Base-by-base conservation (phyloP, 345 rosid genomes). In the Hypericum perforatum region DNA sequence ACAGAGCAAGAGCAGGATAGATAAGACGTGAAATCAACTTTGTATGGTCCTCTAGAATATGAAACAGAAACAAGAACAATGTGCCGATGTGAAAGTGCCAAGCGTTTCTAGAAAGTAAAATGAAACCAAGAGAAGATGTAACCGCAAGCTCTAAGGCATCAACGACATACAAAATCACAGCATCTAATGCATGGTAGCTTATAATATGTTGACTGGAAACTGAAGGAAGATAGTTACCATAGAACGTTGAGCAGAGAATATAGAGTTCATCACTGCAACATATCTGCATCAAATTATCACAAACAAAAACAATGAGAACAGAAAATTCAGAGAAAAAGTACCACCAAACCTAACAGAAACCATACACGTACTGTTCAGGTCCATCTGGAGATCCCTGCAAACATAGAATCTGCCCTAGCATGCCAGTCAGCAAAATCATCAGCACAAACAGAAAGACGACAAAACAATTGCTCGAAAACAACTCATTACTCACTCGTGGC, bases 361-460 rank as follows among this genome's bases (percentile, higher is more conserved):
- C 3, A 49, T 49, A 66, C 8, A 65, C 95, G 45, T 81, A 88
- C 98, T 91, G 98, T 68, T 88, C 96, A 37, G 96, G 90, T 54
- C 95, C 98, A 77, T 88, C 98, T 4, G 83, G 86, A 10, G 98
- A 85, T 63, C 96, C 98, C 77, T 85, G 98, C 90, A 92, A 76
- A 70, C 98, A 92, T 63, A 88, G 64, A 69, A 88, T 87, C 96
- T 92, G 95, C 60, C 42, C 41, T 51, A 54, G 66, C 29, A 56
- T 41, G 49, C 49, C 57, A 70, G 70, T 54, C 58, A n/a, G 36
- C 39, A 57, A 52, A 3, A 22, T 22, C 16, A 49, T 57, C 12
- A 15, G 49, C 45, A 9, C 6, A 11, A 48, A 47, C 7, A 59
- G 11, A 58, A 37, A 41, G 45, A 32, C 39, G 47, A 59, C 13